Percentiles rank a stretch among this genome's conserved stretches.
Evolutionary conservation across 257 asterid genomes (phyloP).

Genomic region (Ophiorrhiza pumila): DNA sequence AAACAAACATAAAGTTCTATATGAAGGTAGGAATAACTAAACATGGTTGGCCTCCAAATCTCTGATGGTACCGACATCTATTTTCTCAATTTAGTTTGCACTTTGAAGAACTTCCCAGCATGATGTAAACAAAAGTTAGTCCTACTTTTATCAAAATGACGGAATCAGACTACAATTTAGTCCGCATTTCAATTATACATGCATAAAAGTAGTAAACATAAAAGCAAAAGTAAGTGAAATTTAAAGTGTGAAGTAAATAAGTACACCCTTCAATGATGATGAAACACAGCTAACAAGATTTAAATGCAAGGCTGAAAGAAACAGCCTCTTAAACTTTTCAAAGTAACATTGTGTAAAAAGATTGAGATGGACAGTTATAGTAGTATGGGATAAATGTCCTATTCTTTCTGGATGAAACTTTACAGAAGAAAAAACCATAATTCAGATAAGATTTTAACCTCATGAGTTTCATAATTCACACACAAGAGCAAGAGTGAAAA

Average conservation of each 20-base stretch:
- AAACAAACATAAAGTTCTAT: not conserved
- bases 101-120: not conserved
- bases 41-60: slow-evolving; percentile 37
- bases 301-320: slow-evolving; percentile 14
- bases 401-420: not conserved
- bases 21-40: slow-evolving; percentile 17
- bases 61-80: slow-evolving; percentile 13
- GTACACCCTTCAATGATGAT: not conserved
- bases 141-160: not conserved
- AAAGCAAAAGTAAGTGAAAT: not conserved
- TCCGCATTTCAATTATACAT: not conserved
- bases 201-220: not conserved
- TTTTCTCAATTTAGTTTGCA: not conserved
- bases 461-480: not conserved
- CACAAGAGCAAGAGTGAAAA: not conserved
- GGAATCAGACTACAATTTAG: not conserved
- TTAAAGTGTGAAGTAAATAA: not conserved
- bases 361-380: slow-evolving; percentile 16
- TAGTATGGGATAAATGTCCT: not conserved
- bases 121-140: not conserved
- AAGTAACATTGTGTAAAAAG: slow-evolving; percentile 1
- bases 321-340: slow-evolving; percentile 16
- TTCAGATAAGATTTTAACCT: not conserved
- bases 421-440: not conserved
- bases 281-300: slow-evolving; percentile 13